phyloP scores from a whole-genome alignment of 805 yeast genomes.

The Metschnikowia kunwiensis region DNA sequence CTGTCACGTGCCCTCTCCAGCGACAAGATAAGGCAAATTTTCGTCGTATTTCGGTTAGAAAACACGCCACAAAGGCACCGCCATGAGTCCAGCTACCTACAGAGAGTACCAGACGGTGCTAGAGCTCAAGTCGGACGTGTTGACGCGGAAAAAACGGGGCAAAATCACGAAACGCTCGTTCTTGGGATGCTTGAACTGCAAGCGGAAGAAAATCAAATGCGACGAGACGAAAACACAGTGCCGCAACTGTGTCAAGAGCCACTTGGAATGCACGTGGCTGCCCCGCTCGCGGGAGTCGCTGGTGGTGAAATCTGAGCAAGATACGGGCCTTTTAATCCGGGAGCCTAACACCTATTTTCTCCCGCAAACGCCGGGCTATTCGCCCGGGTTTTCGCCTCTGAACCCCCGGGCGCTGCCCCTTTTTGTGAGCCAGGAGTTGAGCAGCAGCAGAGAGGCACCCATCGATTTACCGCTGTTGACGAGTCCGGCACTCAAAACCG shows the following conservation, averaged over 20 bases:
- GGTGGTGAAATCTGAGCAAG: slow-evolving; percentile 1
- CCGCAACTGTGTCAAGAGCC: slow-evolving; percentile 11
- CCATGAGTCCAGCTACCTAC: slow-evolving; percentile 2
- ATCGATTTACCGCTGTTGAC: neutral
- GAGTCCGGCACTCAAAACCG: neutral
- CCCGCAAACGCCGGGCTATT: neutral
- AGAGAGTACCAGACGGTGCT: slow-evolving; percentile 14
- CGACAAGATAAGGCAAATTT: no score
- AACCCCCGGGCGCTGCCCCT: no score
- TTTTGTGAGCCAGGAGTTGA: slow-evolving; percentile 1
- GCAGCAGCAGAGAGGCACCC: slow-evolving; percentile 2
- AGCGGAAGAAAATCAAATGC: slow-evolving; percentile 15
- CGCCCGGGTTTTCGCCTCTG: neutral
- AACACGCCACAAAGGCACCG: neutral
- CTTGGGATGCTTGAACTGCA: slow-evolving; percentile 16
- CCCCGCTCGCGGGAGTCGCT: no score
- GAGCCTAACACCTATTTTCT: slow-evolving; percentile 1
- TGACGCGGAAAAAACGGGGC: slow-evolving; percentile 4
- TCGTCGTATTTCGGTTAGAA: no score
- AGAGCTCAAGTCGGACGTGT: slow-evolving; percentile 1
- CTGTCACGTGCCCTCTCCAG: neutral
- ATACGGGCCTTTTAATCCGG: neutral
- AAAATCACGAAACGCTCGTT: slow-evolving; percentile 6
- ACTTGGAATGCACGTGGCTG: slow-evolving; percentile 11
- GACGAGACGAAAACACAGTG: slow-evolving; percentile 14